phyloP scores from a whole-genome alignment of 768 basidiomycete species.

The Strobilomyces confusus region DNA sequence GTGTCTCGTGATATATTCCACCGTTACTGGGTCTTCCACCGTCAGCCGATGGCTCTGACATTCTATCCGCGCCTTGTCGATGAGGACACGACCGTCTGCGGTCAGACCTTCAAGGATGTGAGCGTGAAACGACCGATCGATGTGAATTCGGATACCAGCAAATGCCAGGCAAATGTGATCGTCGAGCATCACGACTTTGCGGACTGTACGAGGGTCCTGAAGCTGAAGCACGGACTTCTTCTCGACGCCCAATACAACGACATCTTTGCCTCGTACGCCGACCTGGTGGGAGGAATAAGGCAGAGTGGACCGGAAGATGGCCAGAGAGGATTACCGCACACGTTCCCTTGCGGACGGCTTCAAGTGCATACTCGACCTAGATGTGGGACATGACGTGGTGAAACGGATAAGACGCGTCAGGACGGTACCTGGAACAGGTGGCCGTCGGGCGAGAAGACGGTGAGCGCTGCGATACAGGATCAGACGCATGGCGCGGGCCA shows the following conservation, averaged over 20 bases:
- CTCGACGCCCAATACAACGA: constrained; percentile 96
- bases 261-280: constrained; percentile 90
- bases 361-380: constrained; percentile 98
- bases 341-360: constrained; percentile 95
- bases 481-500: neutral
- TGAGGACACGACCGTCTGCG: constrained; percentile 94
- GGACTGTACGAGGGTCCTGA: constrained; percentile 95
- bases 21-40: constrained; percentile 96
- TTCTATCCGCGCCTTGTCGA: constrained; percentile 97
- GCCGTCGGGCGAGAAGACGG: constrained; percentile 97
- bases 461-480: constrained; percentile 62
- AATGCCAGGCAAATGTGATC: constrained; percentile 97
- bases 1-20: constrained; percentile 97
- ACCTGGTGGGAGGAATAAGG: constrained; percentile 50
- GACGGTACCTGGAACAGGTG: constrained; percentile 88
- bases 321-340: constrained; percentile 70
- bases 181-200: constrained; percentile 98
- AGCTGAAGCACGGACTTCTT: constrained; percentile 98
- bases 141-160: constrained; percentile 62
- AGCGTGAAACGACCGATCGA: constrained; percentile 7
- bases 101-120: constrained; percentile 66
- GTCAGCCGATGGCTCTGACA: constrained; percentile 96
- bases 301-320: neutral
- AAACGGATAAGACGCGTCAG: constrained; percentile 25
- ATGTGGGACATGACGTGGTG: constrained; percentile 17